Evolutionary conservation across 345 rosid genomes (phyloP).

Genomic region (Eucalyptus curtisii): DNA sequence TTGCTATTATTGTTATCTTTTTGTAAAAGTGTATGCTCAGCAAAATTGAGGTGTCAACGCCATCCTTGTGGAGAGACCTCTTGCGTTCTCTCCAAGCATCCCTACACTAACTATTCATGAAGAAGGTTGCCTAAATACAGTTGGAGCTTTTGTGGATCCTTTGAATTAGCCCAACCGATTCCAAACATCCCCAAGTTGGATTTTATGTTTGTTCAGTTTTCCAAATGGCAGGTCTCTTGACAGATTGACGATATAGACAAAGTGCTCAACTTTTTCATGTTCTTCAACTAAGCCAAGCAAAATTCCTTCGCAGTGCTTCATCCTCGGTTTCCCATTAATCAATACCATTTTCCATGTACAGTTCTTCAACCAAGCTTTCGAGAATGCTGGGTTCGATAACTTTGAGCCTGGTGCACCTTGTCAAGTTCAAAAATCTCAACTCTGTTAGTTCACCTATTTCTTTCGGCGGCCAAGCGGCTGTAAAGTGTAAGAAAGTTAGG

Average conservation of each 20-base stretch:
- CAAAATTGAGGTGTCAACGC: neutral
- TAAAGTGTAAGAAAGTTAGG: neutral
- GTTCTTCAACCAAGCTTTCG: neutral
- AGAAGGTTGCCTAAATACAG: neutral
- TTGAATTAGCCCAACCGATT: neutral
- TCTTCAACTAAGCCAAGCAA: neutral
- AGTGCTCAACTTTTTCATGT: neutral
- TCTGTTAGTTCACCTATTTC: neutral
- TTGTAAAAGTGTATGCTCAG: neutral
- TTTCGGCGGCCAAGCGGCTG: accelerated
- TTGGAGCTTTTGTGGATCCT: neutral
- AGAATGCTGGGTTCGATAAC: neutral
- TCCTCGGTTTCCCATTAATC: neutral
- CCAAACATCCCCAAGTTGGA: neutral
- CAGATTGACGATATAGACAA: neutral
- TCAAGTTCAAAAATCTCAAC: neutral
- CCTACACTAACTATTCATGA: neutral
- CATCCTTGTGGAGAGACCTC: neutral
- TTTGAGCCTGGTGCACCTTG: neutral
- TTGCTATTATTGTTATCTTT: no score
- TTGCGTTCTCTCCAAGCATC: neutral
- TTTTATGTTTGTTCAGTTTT: neutral
- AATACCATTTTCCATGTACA: neutral
- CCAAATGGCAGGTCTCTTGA: neutral
- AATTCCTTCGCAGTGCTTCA: neutral